Evolutionary conservation across 371 early-diverging fungal genomes (phyloP), one percentile per base, ranked within the genome.

Genomic region (Capillidium heterosporum): DNA sequence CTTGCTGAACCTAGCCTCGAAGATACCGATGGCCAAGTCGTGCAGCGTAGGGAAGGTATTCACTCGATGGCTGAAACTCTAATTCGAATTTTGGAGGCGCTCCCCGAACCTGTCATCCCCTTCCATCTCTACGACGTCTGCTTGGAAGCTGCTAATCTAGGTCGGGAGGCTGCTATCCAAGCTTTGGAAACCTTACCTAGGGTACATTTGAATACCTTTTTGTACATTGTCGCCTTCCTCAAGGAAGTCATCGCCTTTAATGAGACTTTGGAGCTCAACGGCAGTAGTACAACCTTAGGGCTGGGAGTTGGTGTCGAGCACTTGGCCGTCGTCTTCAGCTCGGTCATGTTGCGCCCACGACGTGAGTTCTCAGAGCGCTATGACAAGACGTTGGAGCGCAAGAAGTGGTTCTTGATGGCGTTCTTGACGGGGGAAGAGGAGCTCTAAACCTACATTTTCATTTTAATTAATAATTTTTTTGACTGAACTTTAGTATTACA

Each of bases 61-160:
- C 82, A 86, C 61, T 81, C 90, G 0, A 80, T 85, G 75, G 81
- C 85, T 11, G 82, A 82, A 57, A 76, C 79, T 0, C 65, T 92
- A 13, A 63, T 88, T 3, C 68, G 74, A 13, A 78, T 92, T 58
- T 66, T 92, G 24, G 78, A 80, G 26, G 76, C 80, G 10, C 65
- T 92, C 11, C 77, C 78, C 0, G 84, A 82, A 27, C 84, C 90
- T 1, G 80, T 90, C 15, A 73, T 92, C 0, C 83, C 90, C 0
- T 64, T 65, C 2, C 60, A 66, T 26, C 61, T 80, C 57, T 84
- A 85, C 54, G 59, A 71, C 4, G 68, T 74, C 8, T 82, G 84
- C 17, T 58, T 88, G 24, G 79, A 73, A 44, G 82, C 80, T 0
- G 73, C 76, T 15, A 61, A 64, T 44, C 63, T 66, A 1, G 66